phyloP scores from a whole-genome alignment of 352 stramenopile species.

The Phytophthora nicotianae region DNA sequence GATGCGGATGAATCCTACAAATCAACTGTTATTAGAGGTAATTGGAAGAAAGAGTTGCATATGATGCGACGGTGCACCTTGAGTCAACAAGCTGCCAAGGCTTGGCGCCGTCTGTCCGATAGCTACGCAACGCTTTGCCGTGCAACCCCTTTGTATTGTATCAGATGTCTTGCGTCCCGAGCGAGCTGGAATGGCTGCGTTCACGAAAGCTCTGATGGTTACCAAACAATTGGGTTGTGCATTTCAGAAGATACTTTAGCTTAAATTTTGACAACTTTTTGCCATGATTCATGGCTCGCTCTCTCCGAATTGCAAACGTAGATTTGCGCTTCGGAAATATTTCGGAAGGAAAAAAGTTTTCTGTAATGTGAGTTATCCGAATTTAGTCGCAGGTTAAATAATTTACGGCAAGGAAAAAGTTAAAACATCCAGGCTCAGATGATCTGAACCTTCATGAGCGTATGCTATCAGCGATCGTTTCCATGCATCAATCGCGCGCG shows the following conservation, averaged over 20 bases:
- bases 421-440: no score
- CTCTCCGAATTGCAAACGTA: conserved; percentile 19
- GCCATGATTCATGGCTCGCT: conserved; percentile 1
- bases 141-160: conserved; percentile 12
- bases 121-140: conserved; percentile 8
- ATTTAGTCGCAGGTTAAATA: no score
- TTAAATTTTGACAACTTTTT: conserved; percentile 21
- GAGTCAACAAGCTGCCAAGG: conserved; percentile 20
- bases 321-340: conserved; percentile 23
- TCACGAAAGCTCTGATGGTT: conserved; percentile 1
- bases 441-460: no score
- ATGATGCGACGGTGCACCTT: conserved; percentile 9
- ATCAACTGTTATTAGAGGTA: conserved; percentile 1
- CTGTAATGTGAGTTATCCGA: conserved; percentile 9
- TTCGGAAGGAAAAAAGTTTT: not conserved
- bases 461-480: not conserved
- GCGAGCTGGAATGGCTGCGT: conserved; percentile 2
- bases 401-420: no score
- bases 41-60: not conserved
- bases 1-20: not conserved
- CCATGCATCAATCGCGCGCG: not conserved
- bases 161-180: conserved; percentile 14
- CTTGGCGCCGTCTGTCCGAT: not conserved
- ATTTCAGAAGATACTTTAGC: conserved; percentile 20
- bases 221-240: not conserved